Evolutionary conservation across 192 early-diverging fungal genomes (phyloP).

Genomic region (Coemansia sp.): DNA sequence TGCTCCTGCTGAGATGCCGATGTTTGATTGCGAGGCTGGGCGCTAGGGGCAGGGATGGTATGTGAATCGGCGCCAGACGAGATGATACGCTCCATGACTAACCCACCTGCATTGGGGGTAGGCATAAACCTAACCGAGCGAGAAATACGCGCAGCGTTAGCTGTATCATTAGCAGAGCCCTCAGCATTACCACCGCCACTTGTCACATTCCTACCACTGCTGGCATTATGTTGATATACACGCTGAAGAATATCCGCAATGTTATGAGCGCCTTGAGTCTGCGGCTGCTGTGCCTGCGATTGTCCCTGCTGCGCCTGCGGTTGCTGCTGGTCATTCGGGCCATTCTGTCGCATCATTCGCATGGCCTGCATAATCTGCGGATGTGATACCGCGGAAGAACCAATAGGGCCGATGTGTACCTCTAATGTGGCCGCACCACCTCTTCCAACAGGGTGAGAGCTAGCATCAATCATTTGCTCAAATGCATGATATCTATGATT

Average conservation of each 20-base stretch:
- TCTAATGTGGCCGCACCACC: background rate
- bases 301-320: background rate
- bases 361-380: no score
- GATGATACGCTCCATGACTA: conserved; percentile 5
- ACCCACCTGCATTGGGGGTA: background rate
- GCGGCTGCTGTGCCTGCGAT: background rate
- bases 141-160: background rate
- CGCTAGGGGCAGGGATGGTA: background rate
- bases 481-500: conserved; percentile 1
- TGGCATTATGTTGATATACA: background rate
- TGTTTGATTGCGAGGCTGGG: no score
- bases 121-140: conserved; percentile 3
- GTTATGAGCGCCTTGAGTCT: background rate
- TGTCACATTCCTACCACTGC: background rate
- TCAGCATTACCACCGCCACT: no score
- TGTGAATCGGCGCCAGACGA: background rate
- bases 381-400: background rate
- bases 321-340: conserved; percentile 1
- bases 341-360: background rate
- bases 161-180: background rate
- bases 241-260: background rate
- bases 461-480: background rate
- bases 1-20: background rate
- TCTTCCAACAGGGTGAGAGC: background rate
- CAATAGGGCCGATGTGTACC: conserved; percentile 4